Conservation (phyloP, 2,329 filamentous ascomycete species). For the Helotiales sp. region DNA sequence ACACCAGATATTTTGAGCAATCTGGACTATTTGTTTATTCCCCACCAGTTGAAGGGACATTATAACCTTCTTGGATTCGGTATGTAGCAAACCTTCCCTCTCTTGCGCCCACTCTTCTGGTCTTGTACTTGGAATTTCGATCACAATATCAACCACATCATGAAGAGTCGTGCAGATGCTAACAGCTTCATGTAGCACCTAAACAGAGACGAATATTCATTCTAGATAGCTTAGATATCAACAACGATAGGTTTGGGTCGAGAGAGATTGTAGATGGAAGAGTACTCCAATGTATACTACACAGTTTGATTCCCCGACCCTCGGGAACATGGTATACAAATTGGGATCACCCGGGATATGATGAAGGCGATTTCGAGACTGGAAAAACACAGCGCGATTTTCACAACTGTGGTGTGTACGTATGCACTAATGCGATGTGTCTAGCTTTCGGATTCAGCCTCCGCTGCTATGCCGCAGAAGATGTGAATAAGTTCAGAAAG, state of each 20-base stretch:
- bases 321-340: not conserved
- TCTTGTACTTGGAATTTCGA: no score
- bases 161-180: no score
- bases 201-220: not conserved
- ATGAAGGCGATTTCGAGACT: not conserved
- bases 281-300: no score
- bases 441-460: not conserved
- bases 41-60: not conserved
- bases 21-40: not conserved
- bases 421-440: not conserved
- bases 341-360: not conserved
- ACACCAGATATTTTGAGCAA: not conserved
- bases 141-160: no score
- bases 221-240: not conserved
- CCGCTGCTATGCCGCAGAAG: not conserved
- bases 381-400: not conserved
- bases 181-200: no score
- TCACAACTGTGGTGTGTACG: not conserved
- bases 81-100: no score
- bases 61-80: not conserved
- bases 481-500: not conserved
- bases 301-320: no score
- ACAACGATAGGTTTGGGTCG: not conserved
- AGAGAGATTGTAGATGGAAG: not conserved
- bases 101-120: no score